Percentiles rank a stretch among this genome's conserved stretches.
Evolutionary conservation across 1,284 basidiomycete genomes (phyloP).

Genomic region (Irpex rosettiformis): DNA sequence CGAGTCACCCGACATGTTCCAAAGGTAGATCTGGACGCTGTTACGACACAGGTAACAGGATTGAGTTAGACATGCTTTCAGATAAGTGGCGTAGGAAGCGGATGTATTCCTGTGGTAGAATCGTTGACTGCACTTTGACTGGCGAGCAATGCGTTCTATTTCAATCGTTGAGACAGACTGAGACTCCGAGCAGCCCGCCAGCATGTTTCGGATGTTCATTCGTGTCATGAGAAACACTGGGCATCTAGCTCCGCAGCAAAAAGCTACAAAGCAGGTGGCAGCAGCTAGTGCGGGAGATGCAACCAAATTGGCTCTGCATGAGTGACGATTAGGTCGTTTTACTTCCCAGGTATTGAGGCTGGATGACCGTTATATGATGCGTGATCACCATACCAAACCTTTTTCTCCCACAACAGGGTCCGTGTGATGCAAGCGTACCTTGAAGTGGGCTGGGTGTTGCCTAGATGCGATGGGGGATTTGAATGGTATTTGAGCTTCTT

Average conservation of each 20-base stretch:
- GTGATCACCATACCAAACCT: background rate
- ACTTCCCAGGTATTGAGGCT: background rate
- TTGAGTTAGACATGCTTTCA: conserved; percentile 1
- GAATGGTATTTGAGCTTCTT: background rate
- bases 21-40: background rate
- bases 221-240: background rate
- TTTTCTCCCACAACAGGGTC: background rate
- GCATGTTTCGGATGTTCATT: background rate
- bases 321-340: background rate
- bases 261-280: background rate
- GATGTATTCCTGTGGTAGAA: background rate
- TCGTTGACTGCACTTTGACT: background rate
- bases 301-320: background rate
- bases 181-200: background rate
- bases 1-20: background rate
- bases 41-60: background rate
- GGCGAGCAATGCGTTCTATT: background rate
- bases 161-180: background rate
- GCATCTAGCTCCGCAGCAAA: background rate
- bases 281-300: background rate
- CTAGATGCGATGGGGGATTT: background rate
- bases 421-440: background rate
- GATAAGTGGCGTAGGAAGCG: background rate
- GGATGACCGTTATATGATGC: background rate
- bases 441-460: background rate